A percentile compares a stretch with the other conserved stretches of the same genome.
Conservation (phyloP, 306 rosid species). For the Acacia confusa region DNA sequence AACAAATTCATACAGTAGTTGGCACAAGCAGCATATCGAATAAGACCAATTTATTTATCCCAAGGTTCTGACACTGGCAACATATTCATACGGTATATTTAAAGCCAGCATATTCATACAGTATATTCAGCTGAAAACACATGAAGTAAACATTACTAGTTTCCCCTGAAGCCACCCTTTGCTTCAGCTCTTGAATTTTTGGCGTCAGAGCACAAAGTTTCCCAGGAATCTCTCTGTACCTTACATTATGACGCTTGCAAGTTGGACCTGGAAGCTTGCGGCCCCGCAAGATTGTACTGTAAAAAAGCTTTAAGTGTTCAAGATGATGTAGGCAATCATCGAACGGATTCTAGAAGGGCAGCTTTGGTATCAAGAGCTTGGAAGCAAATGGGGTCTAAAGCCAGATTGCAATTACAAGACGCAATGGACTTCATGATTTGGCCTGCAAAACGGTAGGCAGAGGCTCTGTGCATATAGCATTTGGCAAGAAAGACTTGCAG, state of each 20-base stretch:
- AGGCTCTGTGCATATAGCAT: slow-evolving; percentile 79
- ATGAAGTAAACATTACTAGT: slow-evolving; percentile 65
- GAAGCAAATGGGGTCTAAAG: slow-evolving; percentile 73
- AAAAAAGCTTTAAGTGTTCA: slow-evolving; percentile 77
- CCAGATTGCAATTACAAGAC: slow-evolving; percentile 71
- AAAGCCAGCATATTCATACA: too few relatives aligned
- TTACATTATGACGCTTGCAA: slow-evolving; percentile 72
- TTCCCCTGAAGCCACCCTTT: slow-evolving; percentile 68
- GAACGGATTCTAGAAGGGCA: slow-evolving; percentile 55
- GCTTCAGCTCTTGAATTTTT: slow-evolving; percentile 64
- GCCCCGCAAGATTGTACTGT: slow-evolving; percentile 79
- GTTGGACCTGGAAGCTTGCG: slow-evolving; percentile 78
- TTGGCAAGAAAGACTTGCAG: slow-evolving; percentile 93
- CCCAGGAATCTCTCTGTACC: slow-evolving; percentile 74
- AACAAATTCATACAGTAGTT: too few relatives aligned
- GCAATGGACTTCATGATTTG: slow-evolving; percentile 77
- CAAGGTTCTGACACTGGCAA: too few relatives aligned
- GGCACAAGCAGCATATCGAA: too few relatives aligned
- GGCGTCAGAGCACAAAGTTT: slow-evolving; percentile 60
- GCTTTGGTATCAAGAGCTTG: slow-evolving; percentile 84
- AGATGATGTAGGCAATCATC: slow-evolving; percentile 83
- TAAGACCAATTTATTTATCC: too few relatives aligned
- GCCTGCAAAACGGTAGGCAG: slow-evolving; percentile 58
- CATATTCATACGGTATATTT: too few relatives aligned
- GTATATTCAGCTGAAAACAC: too few relatives aligned